These are phyloP conservation scores for Ceratocystis alfenasii DNA, from an alignment of 2,329 filamentous ascomycete species.

Conservation along the genomic window DNA sequence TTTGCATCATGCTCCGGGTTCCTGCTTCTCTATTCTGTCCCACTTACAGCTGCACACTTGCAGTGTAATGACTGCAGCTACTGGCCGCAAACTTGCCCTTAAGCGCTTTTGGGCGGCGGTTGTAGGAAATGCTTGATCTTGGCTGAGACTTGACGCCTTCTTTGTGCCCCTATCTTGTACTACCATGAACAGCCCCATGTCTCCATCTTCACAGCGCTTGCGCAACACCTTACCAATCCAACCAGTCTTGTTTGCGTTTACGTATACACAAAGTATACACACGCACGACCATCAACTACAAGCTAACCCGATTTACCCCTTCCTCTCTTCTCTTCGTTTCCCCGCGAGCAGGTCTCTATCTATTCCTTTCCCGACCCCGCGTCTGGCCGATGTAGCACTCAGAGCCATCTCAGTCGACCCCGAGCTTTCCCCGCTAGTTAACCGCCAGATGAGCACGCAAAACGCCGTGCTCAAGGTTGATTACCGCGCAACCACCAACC, in stretches of 20 bases:
- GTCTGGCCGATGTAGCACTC: constrained; percentile 65
- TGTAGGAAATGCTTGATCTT: background rate
- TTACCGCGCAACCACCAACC: constrained; percentile 82
- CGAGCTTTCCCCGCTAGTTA: constrained; percentile 77
- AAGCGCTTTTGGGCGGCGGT: background rate
- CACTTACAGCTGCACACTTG: background rate
- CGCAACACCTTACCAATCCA: background rate
- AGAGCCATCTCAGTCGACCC: constrained; percentile 70
- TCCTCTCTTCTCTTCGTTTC: constrained; percentile 23
- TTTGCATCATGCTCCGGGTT: background rate
- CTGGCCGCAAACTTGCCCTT: background rate
- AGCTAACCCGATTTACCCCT: background rate
- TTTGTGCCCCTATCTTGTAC: background rate
- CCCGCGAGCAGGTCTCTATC: constrained; percentile 48
- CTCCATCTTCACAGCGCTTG: background rate
- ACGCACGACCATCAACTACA: background rate
- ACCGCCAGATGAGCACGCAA: constrained; percentile 52
- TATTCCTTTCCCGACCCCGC: constrained; percentile 68
- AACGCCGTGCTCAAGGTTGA: constrained; percentile 52
- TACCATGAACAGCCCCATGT: background rate
- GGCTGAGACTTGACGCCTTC: background rate
- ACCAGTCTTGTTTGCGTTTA: background rate
- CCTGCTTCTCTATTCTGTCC: constrained; percentile 1
- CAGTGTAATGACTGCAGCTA: background rate
- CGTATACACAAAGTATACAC: no score